Evolutionary conservation across 192 early-diverging fungal genomes (phyloP), one percentile per base, ranked within the genome.

Genomic region (Rhizophagus clarus): DNA sequence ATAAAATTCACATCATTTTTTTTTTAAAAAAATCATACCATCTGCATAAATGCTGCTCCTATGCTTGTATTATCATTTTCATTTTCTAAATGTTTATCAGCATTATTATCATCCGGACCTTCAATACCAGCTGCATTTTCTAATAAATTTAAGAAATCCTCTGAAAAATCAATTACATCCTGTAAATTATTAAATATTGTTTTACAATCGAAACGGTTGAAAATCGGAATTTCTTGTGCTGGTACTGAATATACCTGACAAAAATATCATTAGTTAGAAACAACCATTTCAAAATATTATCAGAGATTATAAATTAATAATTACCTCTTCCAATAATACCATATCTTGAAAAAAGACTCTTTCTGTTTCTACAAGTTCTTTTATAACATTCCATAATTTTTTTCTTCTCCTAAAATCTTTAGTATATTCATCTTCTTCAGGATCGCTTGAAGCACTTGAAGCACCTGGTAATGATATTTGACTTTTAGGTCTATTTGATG

Each of bases 151-250:
- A 94, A 82, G 62, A 96, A 86, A n/a, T 88, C 85, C 15, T 85
- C 80, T 22, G 93, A 91, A 71, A 92, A 88, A 26, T 84, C 83
- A 42, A 96, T 91, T 17, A 98, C 89, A 5, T 89, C 88, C 12
- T 90, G 88, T 45, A 98, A 84, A 84, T 97, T 96, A 71, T 87
- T 90, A 83, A 97, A 98, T 20, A 98, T 82, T 7, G 86, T 82
- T 79, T 90, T 92, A 28, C 89, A 86, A 69, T 96, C 95, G 20
- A 86, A 86, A 42, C 81, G 77, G 28, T 90, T 86, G 37, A 93
- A 88, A 28, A 86, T 79, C 22, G 77, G 77, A 72, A 79, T 71
- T 69, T 79, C 67, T 40, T 71, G 62, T 34, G 77, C 77, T 61
- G 70, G 64, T 11, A 67, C 69, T 60, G 37, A 79, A 71, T 79